Base-by-base conservation (phyloP, 2,329 filamentous ascomycete genomes). In the Clonostachys byssicola region DNA sequence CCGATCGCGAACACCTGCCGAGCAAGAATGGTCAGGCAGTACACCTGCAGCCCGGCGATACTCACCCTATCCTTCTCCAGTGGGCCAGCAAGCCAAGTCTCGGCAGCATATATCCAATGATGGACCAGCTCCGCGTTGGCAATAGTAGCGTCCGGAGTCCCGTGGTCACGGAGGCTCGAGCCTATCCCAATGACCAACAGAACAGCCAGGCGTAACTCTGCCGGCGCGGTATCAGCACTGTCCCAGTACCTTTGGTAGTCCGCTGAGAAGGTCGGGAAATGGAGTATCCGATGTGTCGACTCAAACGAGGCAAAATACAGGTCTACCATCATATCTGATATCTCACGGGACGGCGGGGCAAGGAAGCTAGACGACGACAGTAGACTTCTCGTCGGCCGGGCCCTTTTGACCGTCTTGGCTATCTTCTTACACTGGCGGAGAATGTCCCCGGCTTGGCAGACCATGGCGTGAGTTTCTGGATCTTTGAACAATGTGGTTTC, bases 221-320 rank as follows among this genome's bases (percentile, higher is more conserved):
- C 49, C 1, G 56, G 48, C 3, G 55, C 52, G 8, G 6, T 51
- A 5, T 59, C 57, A 0, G 64, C 59, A 4, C 64, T 12, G 5
- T 64, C 56, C 76, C 76, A 81, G 49, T 73, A 75, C 1, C 46
- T 57, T 4, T 61, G 50, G 51, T 80, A 82, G 8, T 78, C 71
- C 17, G 61, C 53, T 66, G 68, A 69, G 50, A 82, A 83, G 0
- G 67, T 72, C 0, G 77, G 77, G 5, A 65, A 56, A 47, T 83
- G 78, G 1, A 83, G 56, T 40, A 83, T 73, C 5, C 76, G 71
- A 45, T 79, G 71, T 0, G 68, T 66, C 2, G 66, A 70, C 49
- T 80, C 79, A 48, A 76, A 80, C 0, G 62, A 72, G 3, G 59
- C 58, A 40, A 81, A 70, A 56, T 83, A 83, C 1, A 30, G 23